Percentiles rank a stretch among this genome's conserved stretches.
phyloP scores from a whole-genome alignment of 2,329 filamentous ascomycete species.

The Stagonosporopsis rhizophila region DNA sequence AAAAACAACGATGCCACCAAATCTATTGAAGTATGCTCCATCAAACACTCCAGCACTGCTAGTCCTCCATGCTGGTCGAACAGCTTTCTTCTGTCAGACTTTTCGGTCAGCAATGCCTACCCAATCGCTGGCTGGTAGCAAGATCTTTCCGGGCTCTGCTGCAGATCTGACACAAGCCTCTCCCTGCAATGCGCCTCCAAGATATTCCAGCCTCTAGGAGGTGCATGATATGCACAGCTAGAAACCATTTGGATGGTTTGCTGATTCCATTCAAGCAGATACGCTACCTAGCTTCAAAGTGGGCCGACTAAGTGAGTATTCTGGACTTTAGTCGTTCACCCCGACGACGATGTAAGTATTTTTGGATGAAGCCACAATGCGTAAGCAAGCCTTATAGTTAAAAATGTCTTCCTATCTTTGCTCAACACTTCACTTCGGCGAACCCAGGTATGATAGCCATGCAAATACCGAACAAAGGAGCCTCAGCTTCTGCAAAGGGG shows the following conservation, averaged over 20 bases:
- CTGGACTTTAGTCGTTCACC: neutral
- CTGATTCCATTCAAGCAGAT: neutral
- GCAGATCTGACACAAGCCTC: neutral
- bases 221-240: neutral
- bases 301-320: neutral
- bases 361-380: no score
- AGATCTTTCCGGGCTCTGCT: neutral
- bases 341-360: neutral
- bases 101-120: neutral
- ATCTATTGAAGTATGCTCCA: no score
- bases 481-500: neutral
- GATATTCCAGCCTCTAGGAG: neutral
- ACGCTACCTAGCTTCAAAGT: neutral
- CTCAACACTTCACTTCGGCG: no score
- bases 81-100: neutral
- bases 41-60: no score
- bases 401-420: no score
- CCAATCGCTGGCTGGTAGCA: neutral
- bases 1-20: no score
- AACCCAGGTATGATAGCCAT: no score
- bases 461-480: neutral
- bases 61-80: neutral
- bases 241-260: neutral
- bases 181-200: no score
- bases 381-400: no score